Base-by-base conservation (phyloP, 2,329 filamentous ascomycete genomes). In the Aspergillus flavus region DNA sequence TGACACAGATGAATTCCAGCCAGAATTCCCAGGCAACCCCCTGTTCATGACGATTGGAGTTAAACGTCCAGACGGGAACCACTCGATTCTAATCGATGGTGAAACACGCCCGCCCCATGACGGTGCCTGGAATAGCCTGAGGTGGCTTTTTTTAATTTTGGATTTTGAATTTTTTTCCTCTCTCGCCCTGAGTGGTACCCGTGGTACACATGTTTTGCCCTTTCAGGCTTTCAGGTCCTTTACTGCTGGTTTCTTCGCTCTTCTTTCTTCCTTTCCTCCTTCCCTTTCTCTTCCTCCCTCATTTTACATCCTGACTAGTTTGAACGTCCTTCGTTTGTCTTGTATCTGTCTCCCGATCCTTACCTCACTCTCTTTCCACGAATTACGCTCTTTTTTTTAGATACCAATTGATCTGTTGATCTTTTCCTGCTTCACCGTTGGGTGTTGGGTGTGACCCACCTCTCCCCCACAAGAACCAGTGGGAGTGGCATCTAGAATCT, bases 71-170 rank as follows among this genome's bases (percentile, higher is more conserved):
- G 23, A 28, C 26, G 46, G 57, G 43, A 58, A 50, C 41, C 26
- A 21, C 39, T 4, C 12, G 21, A 52, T n/a, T 32, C n/a, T 50
- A 32, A 32, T 36, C 30, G 28, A 58, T 30, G 57, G 57, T 59
- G 57, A 59, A 59, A 59, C 57, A 59, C 36, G 32, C n/a, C 19
- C 11, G 41, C 57, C 43, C 57, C 45, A 48, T 59, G 45, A 50
- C 12, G 45, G 57, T 59, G 57, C 57, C 57, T 59, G 57, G 48
- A 52, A 52, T 48, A 34, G 28, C 59, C 58, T 50, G 12, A 55
- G 62, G 59, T 59, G 45, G n/a, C 16, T 52, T 21, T 52, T 14
- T 58, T 58, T 34, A 32, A 32, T 58, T 46, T 58, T 26, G 19
- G 10, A 21, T 34, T 48, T 34, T 21, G 14, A 41, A 14, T 48